These are phyloP conservation scores for Phytophthora uliginosa DNA, from an alignment of 352 stramenopile species.

Conservation along the genomic window DNA sequence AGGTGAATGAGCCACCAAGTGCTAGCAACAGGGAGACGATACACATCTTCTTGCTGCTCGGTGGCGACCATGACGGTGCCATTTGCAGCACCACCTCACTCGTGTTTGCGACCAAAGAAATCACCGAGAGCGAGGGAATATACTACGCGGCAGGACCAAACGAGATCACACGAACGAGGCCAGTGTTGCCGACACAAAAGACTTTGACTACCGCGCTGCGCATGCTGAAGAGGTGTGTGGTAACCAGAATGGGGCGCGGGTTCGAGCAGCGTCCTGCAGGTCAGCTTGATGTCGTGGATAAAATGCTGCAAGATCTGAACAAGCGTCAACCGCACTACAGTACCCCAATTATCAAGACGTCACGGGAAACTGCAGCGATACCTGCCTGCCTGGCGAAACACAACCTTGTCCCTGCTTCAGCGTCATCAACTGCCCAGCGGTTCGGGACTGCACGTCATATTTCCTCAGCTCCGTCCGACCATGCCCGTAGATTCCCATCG, in stretches of 20 bases:
- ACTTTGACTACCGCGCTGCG: conserved; percentile 32
- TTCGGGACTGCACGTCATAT: background rate
- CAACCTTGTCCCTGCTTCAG: background rate
- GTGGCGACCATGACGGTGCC: conserved; percentile 50
- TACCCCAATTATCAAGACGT: background rate
- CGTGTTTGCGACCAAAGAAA: conserved; percentile 22
- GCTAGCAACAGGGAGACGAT: conserved; percentile 18
- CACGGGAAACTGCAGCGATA: background rate
- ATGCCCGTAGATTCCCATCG: background rate
- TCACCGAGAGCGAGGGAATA: conserved; percentile 35
- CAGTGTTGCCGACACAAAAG: conserved; percentile 31
- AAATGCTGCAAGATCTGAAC: conserved; percentile 13
- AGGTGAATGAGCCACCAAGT: conserved; percentile 13
- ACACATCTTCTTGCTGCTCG: conserved; percentile 41
- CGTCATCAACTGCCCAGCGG: background rate
- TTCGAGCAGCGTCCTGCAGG: conserved; percentile 29
- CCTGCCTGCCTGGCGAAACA: background rate
- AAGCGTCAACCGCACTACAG: conserved; percentile 24
- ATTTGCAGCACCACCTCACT: conserved; percentile 41
- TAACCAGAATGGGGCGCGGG: conserved; percentile 21
- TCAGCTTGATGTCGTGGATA: conserved; percentile 34
- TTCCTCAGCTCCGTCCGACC: background rate
- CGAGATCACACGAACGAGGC: conserved; percentile 17
- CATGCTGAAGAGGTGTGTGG: conserved; percentile 43
- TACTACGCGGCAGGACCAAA: conserved; percentile 29